phyloP scores from a whole-genome alignment of 2,329 filamentous ascomycete species.

The Cryphonectria parasitica region DNA sequence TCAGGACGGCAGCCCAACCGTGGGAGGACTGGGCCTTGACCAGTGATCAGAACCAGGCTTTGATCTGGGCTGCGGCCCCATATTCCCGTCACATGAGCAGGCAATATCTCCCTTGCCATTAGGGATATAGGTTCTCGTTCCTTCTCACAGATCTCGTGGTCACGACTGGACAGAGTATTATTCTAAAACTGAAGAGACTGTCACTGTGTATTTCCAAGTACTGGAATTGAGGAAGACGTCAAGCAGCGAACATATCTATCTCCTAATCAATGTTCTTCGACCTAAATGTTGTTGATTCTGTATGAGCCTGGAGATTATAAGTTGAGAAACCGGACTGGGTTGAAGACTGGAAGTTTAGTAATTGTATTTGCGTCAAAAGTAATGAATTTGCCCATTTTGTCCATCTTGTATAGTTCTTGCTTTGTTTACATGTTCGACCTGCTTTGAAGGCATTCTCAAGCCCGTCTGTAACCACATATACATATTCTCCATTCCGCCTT shows the following conservation, averaged over 20 bases:
- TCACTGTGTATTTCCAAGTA: background rate
- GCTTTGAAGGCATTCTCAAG: background rate
- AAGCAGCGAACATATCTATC: background rate
- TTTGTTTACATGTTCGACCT: background rate
- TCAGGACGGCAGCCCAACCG: background rate
- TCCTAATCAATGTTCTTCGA: background rate
- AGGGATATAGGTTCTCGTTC: background rate
- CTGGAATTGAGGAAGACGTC: background rate
- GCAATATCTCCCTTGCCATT: background rate
- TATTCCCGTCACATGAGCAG: background rate
- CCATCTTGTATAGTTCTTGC: no score
- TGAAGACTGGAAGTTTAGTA: background rate
- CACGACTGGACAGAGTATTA: background rate
- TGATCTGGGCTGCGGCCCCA: constrained; percentile 1
- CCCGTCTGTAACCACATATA: accelerated
- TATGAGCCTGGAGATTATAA: background rate
- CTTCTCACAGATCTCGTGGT: background rate
- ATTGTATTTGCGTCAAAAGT: background rate
- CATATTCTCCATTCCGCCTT: background rate
- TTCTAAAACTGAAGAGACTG: background rate
- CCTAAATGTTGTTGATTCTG: background rate
- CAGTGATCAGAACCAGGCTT: background rate
- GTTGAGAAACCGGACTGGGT: background rate
- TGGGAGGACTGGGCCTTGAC: constrained; percentile 9
- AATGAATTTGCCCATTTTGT: background rate